phyloP scores from a whole-genome alignment of 768 basidiomycete species.

The Rhizopogon sp. region DNA sequence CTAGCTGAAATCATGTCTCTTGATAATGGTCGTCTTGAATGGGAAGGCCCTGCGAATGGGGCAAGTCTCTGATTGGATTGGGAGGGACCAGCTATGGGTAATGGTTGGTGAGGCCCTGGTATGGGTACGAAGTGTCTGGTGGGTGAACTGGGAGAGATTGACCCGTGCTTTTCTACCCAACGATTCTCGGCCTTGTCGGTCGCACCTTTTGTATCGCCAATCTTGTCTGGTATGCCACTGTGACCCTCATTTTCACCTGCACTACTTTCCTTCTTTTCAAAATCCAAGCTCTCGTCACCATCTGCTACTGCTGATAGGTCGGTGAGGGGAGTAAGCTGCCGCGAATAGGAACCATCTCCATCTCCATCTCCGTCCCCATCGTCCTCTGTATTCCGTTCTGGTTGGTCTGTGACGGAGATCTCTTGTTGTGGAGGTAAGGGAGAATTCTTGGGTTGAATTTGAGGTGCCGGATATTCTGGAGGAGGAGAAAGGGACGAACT shows the following conservation, averaged over 20 bases:
- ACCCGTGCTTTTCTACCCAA: conserved; percentile 13
- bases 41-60: conserved; percentile 16
- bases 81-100: conserved; percentile 12
- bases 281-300: conserved; percentile 36
- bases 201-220: conserved; percentile 13
- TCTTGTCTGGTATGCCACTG: conserved; percentile 12
- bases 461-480: conserved; percentile 40
- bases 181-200: conserved; percentile 6
- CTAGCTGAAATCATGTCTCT: conserved; percentile 24
- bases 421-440: conserved; percentile 13
- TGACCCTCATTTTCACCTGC: conserved; percentile 30
- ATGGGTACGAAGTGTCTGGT: conserved; percentile 1
- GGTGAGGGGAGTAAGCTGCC: conserved; percentile 69
- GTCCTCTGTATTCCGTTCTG: conserved; percentile 19
- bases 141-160: background rate
- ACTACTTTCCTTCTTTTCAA: conserved; percentile 12
- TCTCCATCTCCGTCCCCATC: conserved; percentile 37
- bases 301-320: conserved; percentile 69
- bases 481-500: conserved; percentile 56
- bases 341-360: conserved; percentile 39
- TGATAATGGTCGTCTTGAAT: conserved; percentile 22
- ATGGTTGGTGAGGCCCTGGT: conserved; percentile 18
- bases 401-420: conserved; percentile 20
- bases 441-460: conserved; percentile 16
- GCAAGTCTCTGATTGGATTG: conserved; percentile 17